Percentiles rank a stretch among this genome's conserved stretches.
Evolutionary conservation across 2,329 filamentous ascomycete genomes (phyloP).

Genomic region (Penicillium sp.): DNA sequence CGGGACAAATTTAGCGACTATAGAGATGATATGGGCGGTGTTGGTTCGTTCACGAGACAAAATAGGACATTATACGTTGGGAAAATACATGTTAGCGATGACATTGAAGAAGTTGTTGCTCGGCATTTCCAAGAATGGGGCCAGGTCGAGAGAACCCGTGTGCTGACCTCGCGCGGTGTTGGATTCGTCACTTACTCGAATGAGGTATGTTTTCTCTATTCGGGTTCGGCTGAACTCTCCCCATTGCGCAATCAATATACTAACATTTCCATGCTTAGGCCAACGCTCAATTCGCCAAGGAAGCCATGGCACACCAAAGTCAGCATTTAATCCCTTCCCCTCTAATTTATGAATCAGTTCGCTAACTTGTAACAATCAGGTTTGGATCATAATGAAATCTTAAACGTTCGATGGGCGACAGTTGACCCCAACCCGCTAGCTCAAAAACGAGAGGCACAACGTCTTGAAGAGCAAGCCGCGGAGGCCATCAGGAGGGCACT

Average conservation of each 20-base stretch:
- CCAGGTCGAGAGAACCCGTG: slow-evolving; percentile 79
- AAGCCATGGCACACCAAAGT: slow-evolving; percentile 90
- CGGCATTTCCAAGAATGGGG: slow-evolving; percentile 98
- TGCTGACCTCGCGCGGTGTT: slow-evolving; percentile 83
- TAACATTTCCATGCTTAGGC: slow-evolving; percentile 36
- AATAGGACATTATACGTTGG: slow-evolving; percentile 94
- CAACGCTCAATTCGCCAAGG: slow-evolving; percentile 85
- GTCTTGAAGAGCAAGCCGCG: slow-evolving; percentile 92
- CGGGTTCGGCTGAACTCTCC: neutral
- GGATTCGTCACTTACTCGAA: slow-evolving; percentile 94
- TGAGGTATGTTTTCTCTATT: slow-evolving; percentile 42
- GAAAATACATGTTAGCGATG: slow-evolving; percentile 89
- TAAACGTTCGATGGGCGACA: slow-evolving; percentile 97
- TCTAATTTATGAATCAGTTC: neutral
- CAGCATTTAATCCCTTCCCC: neutral
- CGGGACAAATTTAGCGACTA: slow-evolving; percentile 92
- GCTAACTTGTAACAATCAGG: slow-evolving; percentile 23
- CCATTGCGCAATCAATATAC: neutral
- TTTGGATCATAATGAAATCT: slow-evolving; percentile 83
- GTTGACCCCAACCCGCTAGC: slow-evolving; percentile 94
- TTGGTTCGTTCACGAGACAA: slow-evolving; percentile 87
- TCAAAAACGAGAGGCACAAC: slow-evolving; percentile 81
- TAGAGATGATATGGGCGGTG: slow-evolving; percentile 94
- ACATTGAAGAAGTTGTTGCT: slow-evolving; percentile 93
- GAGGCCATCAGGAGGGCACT: slow-evolving; percentile 86